phyloP scores from a whole-genome alignment of 129 eudicot species.

The Tagetes erecta region DNA sequence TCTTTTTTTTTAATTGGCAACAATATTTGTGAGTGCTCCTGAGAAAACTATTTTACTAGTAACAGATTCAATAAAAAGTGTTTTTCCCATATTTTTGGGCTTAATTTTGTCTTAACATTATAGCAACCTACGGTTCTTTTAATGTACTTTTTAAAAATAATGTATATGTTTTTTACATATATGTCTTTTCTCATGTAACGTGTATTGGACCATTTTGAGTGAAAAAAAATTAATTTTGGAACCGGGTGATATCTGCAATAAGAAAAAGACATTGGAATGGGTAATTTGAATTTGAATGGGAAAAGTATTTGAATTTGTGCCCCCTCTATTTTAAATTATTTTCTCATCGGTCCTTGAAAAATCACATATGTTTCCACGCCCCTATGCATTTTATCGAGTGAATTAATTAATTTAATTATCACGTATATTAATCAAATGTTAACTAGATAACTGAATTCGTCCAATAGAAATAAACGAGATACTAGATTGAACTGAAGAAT shows the following conservation, averaged over 20 bases:
- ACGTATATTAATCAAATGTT: background rate
- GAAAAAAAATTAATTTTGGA: background rate
- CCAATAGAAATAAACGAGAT: no score
- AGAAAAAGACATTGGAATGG: conserved; percentile 7
- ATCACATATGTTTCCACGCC: background rate
- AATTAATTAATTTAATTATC: background rate
- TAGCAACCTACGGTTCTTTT: background rate
- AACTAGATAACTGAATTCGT: background rate
- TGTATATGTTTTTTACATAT: background rate
- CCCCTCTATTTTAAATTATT: background rate
- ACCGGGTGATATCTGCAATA: conserved; percentile 6
- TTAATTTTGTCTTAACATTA: background rate
- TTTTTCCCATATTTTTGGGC: background rate
- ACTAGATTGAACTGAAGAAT: no score
- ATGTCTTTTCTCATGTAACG: background rate
- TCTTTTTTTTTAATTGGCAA: no score
- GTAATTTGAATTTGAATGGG: conserved; percentile 7
- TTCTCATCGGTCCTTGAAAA: conserved; percentile 19
- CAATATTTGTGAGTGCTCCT: no score
- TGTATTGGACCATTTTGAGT: conserved; percentile 10
- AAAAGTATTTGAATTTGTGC: conserved; percentile 10
- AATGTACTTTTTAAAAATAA: background rate
- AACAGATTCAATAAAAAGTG: background rate
- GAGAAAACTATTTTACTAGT: no score
- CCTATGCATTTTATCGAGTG: background rate